Evolutionary conservation across 148 eudicot species (phyloP).

Genomic region (Chenopodium formosanum): DNA sequence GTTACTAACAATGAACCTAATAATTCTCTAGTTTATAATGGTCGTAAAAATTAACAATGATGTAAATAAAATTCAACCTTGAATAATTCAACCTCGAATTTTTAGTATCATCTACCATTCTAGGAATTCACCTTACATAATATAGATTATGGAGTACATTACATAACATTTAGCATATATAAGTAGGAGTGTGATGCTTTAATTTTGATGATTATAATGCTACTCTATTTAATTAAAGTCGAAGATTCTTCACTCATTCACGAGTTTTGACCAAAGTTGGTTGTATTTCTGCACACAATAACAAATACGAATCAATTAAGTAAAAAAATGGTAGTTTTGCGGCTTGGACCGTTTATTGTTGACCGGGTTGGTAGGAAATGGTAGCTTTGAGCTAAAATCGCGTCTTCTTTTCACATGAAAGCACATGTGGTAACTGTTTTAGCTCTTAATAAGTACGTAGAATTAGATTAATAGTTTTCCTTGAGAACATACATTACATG

Average conservation of each 20-base stretch:
- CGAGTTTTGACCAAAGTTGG: conserved; percentile 18
- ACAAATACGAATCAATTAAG: background rate
- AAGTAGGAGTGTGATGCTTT: too few species aligned
- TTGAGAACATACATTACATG: background rate
- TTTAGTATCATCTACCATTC: too few species aligned
- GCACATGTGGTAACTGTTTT: conserved; percentile 8
- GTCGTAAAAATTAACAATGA: too few species aligned
- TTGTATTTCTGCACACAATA: background rate
- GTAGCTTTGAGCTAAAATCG: background rate
- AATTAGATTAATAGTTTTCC: background rate
- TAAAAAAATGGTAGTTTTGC: background rate
- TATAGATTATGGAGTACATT: too few species aligned
- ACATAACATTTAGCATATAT: too few species aligned
- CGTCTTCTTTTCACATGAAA: conserved; percentile 12
- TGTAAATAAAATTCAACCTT: too few species aligned
- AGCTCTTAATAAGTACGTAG: background rate
- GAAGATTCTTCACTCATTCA: background rate
- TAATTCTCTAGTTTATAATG: too few species aligned
- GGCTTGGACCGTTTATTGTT: background rate
- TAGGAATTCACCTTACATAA: too few species aligned
- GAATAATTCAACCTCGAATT: too few species aligned
- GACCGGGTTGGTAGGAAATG: background rate
- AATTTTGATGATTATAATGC: too few species aligned
- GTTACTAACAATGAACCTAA: too few species aligned
- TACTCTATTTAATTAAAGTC: background rate